These are phyloP conservation scores for Penicillium flavigenum DNA, from an alignment of 495 filamentous ascomycete genomes.

Conservation along the genomic window DNA sequence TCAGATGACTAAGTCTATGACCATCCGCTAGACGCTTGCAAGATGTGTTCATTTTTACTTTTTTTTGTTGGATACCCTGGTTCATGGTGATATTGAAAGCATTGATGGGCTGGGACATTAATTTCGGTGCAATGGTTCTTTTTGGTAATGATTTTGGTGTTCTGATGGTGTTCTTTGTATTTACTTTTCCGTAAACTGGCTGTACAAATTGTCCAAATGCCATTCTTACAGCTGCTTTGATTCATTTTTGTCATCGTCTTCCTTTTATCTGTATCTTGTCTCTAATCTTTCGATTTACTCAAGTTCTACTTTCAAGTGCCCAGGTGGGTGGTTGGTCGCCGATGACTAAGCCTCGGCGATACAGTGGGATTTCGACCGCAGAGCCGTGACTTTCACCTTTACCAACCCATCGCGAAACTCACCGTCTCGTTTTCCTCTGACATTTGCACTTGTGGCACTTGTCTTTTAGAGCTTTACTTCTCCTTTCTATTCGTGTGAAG, in stretches of 20 bases:
- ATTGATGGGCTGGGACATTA: constrained; percentile 30
- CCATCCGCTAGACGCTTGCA: constrained; percentile 69
- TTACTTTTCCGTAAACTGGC: constrained; percentile 16
- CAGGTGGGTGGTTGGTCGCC: constrained; percentile 4
- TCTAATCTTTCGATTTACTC: not conserved
- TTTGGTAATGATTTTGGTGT: constrained; percentile 9
- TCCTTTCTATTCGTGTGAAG: not conserved
- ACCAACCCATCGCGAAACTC: constrained; percentile 36
- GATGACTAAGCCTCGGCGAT: constrained; percentile 43
- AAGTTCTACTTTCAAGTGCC: not conserved
- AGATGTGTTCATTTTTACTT: constrained; percentile 8
- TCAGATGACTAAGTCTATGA: constrained; percentile 92
- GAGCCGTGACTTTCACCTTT: constrained; percentile 43
- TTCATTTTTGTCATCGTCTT: not conserved
- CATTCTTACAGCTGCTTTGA: constrained; percentile 4
- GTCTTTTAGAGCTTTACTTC: not conserved
- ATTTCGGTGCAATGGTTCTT: constrained; percentile 19
- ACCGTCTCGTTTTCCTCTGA: constrained; percentile 7
- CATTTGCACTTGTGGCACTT: not conserved
- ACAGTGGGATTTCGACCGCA: constrained; percentile 45
- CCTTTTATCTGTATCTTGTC: not conserved
- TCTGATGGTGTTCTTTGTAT: constrained; percentile 17
- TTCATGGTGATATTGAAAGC: constrained; percentile 26
- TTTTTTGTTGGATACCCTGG: constrained; percentile 18
- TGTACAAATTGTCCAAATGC: constrained; percentile 26